A percentile compares a stretch with the other conserved stretches of the same genome.
phyloP scores from a whole-genome alignment of 345 rosid species.

The Salix exigua region DNA sequence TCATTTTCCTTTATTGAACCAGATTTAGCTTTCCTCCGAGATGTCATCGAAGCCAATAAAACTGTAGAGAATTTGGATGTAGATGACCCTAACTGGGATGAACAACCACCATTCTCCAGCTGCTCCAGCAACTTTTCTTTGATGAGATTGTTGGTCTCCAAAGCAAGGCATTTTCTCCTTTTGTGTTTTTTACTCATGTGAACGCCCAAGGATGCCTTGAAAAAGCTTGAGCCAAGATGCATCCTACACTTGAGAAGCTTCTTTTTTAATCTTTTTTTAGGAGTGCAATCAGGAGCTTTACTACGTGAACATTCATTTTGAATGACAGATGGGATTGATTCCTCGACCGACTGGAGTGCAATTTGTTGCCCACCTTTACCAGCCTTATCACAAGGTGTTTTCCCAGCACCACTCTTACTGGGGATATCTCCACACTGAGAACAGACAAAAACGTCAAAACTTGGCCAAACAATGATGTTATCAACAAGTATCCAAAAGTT shows the following conservation, averaged over 20 bases:
- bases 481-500: background rate
- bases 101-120: constrained; percentile 19
- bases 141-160: constrained; percentile 18
- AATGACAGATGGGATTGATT: constrained; percentile 5
- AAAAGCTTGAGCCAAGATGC: constrained; percentile 43
- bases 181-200: constrained; percentile 50
- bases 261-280: constrained; percentile 35
- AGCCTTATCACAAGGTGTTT: constrained; percentile 21
- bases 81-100: constrained; percentile 48
- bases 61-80: constrained; percentile 36
- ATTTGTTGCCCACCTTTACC: constrained; percentile 23
- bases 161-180: constrained; percentile 34
- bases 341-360: constrained; percentile 16
- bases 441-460: constrained; percentile 27
- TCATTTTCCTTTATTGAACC: constrained; percentile 17
- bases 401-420: constrained; percentile 9
- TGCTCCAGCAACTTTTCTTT: constrained; percentile 33
- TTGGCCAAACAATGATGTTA: background rate
- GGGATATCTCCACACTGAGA: constrained; percentile 32
- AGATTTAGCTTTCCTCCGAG: constrained; percentile 15
- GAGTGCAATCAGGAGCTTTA: constrained; percentile 21
- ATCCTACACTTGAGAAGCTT: constrained; percentile 40
- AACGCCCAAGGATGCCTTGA: constrained; percentile 36
- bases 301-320: constrained; percentile 17
- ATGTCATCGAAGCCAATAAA: constrained; percentile 18